Evolutionary conservation across 2,329 filamentous ascomycete species (phyloP).

Genomic region (Onygenales sp.): DNA sequence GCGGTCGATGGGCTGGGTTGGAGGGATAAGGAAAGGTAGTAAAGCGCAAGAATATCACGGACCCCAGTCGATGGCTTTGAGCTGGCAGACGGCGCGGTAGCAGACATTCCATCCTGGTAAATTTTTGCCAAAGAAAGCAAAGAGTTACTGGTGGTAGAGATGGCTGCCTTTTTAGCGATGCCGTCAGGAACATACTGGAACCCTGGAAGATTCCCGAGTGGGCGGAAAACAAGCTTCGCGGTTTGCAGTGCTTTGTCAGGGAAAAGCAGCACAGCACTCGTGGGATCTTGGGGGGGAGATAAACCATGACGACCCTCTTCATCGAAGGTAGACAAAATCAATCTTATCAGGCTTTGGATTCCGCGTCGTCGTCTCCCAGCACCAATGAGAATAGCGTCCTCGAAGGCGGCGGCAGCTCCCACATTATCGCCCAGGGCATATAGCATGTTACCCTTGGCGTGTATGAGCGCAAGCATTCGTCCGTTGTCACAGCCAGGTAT

Average conservation of each 20-base stretch:
- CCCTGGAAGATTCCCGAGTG: constrained; percentile 68
- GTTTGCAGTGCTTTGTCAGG: constrained; percentile 78
- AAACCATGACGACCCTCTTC: constrained; percentile 31
- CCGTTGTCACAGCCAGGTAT: constrained; percentile 84
- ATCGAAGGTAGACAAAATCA: constrained; percentile 63
- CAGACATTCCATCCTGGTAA: constrained; percentile 91
- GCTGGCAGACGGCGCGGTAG: constrained; percentile 47
- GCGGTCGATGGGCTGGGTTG: constrained; percentile 95
- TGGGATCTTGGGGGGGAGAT: constrained; percentile 22
- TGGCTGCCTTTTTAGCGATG: constrained; percentile 64
- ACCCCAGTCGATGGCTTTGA: constrained; percentile 63
- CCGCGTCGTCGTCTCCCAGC: constrained; percentile 60
- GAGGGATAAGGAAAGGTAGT: constrained; percentile 87
- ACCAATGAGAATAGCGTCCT: constrained; percentile 87
- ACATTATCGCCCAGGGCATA: constrained; percentile 79
- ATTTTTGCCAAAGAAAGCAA: constrained; percentile 93
- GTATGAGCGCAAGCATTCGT: constrained; percentile 82
- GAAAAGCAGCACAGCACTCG: constrained; percentile 64
- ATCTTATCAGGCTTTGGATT: constrained; percentile 68
- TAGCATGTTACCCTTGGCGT: constrained; percentile 97
- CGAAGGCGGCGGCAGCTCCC: constrained; percentile 77
- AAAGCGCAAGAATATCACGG: constrained; percentile 84
- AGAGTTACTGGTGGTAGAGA: constrained; percentile 92
- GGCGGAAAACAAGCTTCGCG: constrained; percentile 70
- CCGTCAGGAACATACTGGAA: constrained; percentile 63